Conservation (phyloP, 2,329 filamentous ascomycete species). For the Hypoxylon sp. region DNA sequence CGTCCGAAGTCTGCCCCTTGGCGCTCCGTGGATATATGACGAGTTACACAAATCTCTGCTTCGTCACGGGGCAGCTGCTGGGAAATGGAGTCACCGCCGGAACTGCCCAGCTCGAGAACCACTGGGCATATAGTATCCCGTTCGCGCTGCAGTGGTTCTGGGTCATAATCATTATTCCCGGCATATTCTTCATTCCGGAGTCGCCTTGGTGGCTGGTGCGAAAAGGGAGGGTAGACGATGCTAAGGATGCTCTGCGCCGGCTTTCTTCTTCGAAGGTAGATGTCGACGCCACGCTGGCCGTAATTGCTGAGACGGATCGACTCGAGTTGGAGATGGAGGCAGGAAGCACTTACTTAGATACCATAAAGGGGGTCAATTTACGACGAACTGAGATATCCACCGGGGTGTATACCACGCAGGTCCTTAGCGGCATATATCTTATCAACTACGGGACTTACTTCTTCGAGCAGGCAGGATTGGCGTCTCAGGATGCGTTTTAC, state of each 20-base stretch:
- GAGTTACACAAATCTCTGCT: slow-evolving; percentile 72
- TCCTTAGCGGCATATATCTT: slow-evolving; percentile 73
- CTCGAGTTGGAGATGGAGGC: slow-evolving; percentile 65
- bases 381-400: slow-evolving; percentile 68
- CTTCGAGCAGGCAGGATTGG: slow-evolving; percentile 69
- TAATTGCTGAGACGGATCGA: slow-evolving; percentile 70
- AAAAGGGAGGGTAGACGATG: slow-evolving; percentile 57
- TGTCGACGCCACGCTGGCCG: slow-evolving; percentile 63
- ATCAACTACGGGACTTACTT: slow-evolving; percentile 74
- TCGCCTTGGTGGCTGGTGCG: slow-evolving; percentile 66
- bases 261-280: slow-evolving; percentile 63
- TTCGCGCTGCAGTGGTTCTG: slow-evolving; percentile 66
- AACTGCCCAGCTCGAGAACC: slow-evolving; percentile 55
- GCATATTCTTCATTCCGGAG: slow-evolving; percentile 62
- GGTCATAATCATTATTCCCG: slow-evolving; percentile 60
- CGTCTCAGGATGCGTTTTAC: slow-evolving; percentile 63
- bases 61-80: slow-evolving; percentile 72
- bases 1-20: slow-evolving; percentile 71
- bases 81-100: slow-evolving; percentile 63
- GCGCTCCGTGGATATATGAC: slow-evolving; percentile 70
- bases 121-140: slow-evolving; percentile 65
- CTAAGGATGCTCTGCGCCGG: slow-evolving; percentile 56
- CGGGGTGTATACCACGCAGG: slow-evolving; percentile 75
- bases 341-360: slow-evolving; percentile 64
- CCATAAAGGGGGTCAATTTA: slow-evolving; percentile 62